Evolutionary conservation across 208 protist species (phyloP), one percentile per base, ranked within the genome.

Genomic region (Trypanosoma platydactyli): DNA sequence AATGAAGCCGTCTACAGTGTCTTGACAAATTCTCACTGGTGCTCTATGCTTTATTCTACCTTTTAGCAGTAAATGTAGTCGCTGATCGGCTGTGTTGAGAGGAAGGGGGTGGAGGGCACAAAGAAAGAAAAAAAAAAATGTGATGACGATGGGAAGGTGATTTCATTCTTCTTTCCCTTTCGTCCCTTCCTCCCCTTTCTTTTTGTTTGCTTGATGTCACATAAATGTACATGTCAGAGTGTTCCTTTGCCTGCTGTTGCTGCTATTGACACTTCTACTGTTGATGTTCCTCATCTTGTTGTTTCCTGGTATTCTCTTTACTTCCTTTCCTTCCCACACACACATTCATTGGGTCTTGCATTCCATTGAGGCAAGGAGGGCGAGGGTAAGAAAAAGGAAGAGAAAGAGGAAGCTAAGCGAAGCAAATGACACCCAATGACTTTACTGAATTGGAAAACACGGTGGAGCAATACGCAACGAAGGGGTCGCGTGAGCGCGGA

Each of bases 381-480:
- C 9, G 33, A 38, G 33, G 9, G 33, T 11, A 3, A 9, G 33
- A 38, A 38, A 9, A 38, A 38, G 22, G 35, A 30, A 12, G 22
- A 56, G 54, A 3, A 50, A 12, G n/a, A 54, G 45, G 48, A 50
- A 63, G 56, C 54, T 54, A 4, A 51, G 61, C 1, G 52, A 38
- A 46, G 51, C 12, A 40, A 40, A 29, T 22, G 24, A 64, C 77
- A 13, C 62, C 68, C 0, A 65, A 67, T 45, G 53, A 40, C 24
- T 94, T 79, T 67, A 66, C 56, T 29, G 71, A 86, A 22, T 44
- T 94, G 0, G 22, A 52, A 27, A 63, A 74, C 46, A 77, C 68
- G 5, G 88, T 94, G 2, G 78, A 77, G 57, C 64, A 80, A 44
- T 86, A 79, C 63, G 40, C 86, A 33, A 88, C 68, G 0, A 76